Base-by-base conservation (phyloP, 2,329 filamentous ascomycete genomes). In the Dothidotthia symphoricarpi region DNA sequence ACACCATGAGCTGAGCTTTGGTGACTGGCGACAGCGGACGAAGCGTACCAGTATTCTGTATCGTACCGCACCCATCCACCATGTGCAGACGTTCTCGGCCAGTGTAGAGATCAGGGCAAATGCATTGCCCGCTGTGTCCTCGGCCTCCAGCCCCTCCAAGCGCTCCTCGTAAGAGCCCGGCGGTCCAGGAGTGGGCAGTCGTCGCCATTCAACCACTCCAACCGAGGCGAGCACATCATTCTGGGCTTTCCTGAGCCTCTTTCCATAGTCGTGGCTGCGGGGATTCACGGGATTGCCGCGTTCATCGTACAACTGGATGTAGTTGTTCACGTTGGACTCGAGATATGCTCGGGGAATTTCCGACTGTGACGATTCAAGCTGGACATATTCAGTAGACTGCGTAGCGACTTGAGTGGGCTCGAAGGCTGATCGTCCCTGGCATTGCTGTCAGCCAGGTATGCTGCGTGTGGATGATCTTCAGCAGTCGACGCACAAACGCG, bases 201-300 rank as follows among this genome's bases (percentile, higher is more conserved):
- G 49, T 8, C 57, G 67, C 40, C 67, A 58, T 49, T 73, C 69
- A 0, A 74, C 68, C 1, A 75, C 70, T 14, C 72, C 72, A 8
- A 75, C 69, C 0, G 72, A 66, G 14, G 67, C 69, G 4, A 74
- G 61, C 1, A 74, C 67, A 45, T 73, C 70, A 30, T 75, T 75
- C 38, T 73, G 69, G 6, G 72, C 71, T 35, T 67, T 63, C 34
- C 72, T 62, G 25, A 72, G 57, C 17, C 57, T 59, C 24, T 67
- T 60, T 24, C 68, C 69, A 36, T 68, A 63, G 5, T 61, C 58
- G 17, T 64, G 66, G 9, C 68, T 66, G 24, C 57, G 51, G 9
- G 68, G 64, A 34, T 72, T 73, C 50, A 67, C 54, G 3, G 72
- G 70, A 27, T 68, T 66, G 13, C 71, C 71, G 41, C 68, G 68